These are phyloP conservation scores for Ochetophila trinervis DNA, from an alignment of 306 rosid species.

Conservation along the genomic window DNA sequence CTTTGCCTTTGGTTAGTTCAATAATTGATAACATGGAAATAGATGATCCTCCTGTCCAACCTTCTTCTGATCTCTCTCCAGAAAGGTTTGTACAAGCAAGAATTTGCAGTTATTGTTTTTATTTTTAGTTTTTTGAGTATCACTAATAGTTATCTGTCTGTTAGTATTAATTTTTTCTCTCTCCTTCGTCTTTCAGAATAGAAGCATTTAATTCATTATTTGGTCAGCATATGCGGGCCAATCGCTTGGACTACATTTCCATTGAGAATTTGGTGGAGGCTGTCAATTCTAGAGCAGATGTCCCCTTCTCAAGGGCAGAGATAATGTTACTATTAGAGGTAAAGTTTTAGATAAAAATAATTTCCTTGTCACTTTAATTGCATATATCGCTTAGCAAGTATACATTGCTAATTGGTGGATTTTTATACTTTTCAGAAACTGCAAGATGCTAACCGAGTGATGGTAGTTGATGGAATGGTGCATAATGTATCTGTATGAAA, in stretches of 20 bases:
- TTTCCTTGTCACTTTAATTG: not conserved
- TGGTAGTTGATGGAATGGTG: conserved; percentile 69
- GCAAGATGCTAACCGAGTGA: conserved; percentile 83
- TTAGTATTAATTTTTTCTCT: not conserved
- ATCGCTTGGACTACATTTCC: conserved; percentile 64
- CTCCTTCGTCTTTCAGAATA: conserved; percentile 42
- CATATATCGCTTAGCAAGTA: not conserved
- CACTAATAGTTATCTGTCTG: not conserved
- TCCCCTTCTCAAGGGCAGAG: conserved; percentile 52
- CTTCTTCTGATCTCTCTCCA: conserved; percentile 52
- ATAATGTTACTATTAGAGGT: conserved; percentile 69
- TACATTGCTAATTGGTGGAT: not conserved
- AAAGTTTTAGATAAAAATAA: conserved; percentile 3
- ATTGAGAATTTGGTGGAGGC: conserved; percentile 59
- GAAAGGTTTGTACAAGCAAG: conserved; percentile 52
- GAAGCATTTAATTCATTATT: conserved; percentile 70
- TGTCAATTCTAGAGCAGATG: conserved; percentile 50
- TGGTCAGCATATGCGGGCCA: conserved; percentile 79
- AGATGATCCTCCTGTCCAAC: conserved; percentile 51
- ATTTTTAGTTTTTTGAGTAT: not conserved
- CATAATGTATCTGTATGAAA: conserved; percentile 41
- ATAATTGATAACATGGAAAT: conserved; percentile 66
- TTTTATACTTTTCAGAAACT: conserved; percentile 55
- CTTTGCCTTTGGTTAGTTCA: conserved; percentile 33
- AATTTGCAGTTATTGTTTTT: conserved; percentile 14